Percentiles rank a stretch among this genome's conserved stretches.
Evolutionary conservation across 176 grass and related monocot species (phyloP).

Genomic region (Aegilops bicornis): DNA sequence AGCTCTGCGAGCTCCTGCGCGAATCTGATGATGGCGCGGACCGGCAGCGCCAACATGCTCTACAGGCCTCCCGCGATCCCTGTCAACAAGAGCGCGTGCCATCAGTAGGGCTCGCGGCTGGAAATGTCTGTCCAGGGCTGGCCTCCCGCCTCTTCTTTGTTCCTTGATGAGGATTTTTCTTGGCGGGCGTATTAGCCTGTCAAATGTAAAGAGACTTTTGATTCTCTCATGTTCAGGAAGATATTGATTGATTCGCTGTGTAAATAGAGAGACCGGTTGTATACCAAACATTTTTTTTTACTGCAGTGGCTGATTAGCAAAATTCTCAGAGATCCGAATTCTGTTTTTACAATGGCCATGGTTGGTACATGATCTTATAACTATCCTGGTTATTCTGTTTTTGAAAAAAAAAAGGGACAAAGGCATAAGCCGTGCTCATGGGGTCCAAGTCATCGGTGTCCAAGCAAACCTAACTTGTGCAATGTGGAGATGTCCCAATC

Average conservation of each 20-base stretch:
- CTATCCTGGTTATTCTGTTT: too few species aligned
- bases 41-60: conserved; percentile 32
- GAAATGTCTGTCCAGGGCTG: not conserved
- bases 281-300: conserved; percentile 8
- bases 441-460: too few species aligned
- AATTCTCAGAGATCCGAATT: not conserved
- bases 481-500: too few species aligned
- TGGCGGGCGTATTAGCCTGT: conserved; percentile 42
- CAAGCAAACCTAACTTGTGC: too few species aligned
- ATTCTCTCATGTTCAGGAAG: conserved; percentile 4
- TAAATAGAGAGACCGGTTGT: conserved; percentile 1
- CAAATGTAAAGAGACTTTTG: conserved; percentile 35
- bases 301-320: not conserved
- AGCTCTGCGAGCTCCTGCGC: conserved; percentile 45
- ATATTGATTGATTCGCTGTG: conserved; percentile 8
- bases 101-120: conserved; percentile 32
- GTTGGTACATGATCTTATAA: not conserved
- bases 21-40: conserved; percentile 56
- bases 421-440: too few species aligned
- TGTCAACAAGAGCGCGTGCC: conserved; percentile 53
- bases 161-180: conserved; percentile 31
- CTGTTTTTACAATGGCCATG: not conserved
- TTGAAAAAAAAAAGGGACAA: too few species aligned
- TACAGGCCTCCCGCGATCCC: conserved; percentile 60
- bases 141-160: not conserved